These are phyloP conservation scores for Penicillium paradoxum DNA, from an alignment of 495 filamentous ascomycete genomes.

Conservation along the genomic window DNA sequence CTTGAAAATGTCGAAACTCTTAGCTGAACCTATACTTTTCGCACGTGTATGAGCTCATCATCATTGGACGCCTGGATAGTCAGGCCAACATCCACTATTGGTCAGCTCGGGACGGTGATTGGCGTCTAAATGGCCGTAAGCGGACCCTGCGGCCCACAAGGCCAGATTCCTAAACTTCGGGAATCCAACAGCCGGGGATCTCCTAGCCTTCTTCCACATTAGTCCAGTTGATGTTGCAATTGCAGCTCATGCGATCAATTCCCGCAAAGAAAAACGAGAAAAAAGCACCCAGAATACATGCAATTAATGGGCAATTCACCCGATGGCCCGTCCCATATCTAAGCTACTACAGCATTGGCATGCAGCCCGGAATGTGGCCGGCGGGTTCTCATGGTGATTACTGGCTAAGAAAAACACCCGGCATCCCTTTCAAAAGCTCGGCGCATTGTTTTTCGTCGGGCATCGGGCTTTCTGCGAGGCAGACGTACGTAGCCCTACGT, in stretches of 20 bases:
- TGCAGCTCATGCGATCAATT: background rate
- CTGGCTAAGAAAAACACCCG: slow-evolving; percentile 14
- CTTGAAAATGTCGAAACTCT: background rate
- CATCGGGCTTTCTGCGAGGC: background rate
- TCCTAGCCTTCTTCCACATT: background rate
- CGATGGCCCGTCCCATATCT: background rate
- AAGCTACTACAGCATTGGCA: slow-evolving; percentile 15
- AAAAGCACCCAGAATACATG: background rate
- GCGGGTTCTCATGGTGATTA: slow-evolving; percentile 24
- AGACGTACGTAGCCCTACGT: background rate
- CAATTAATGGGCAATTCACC: background rate
- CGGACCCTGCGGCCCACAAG: background rate
- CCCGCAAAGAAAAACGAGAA: too few species aligned
- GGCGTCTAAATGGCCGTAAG: background rate
- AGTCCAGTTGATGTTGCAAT: background rate
- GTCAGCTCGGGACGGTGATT: background rate
- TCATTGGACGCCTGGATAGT: background rate
- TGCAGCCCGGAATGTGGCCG: slow-evolving; percentile 22
- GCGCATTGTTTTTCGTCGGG: background rate
- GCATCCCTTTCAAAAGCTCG: slow-evolving; percentile 5
- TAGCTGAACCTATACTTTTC: slow-evolving; percentile 2
- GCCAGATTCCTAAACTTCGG: slow-evolving; percentile 8
- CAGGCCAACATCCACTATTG: background rate
- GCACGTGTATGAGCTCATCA: slow-evolving; percentile 13
- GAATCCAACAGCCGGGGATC: background rate